Conservation (phyloP, 148 eudicot species). For the Mesembryanthemum crystallinum region DNA sequence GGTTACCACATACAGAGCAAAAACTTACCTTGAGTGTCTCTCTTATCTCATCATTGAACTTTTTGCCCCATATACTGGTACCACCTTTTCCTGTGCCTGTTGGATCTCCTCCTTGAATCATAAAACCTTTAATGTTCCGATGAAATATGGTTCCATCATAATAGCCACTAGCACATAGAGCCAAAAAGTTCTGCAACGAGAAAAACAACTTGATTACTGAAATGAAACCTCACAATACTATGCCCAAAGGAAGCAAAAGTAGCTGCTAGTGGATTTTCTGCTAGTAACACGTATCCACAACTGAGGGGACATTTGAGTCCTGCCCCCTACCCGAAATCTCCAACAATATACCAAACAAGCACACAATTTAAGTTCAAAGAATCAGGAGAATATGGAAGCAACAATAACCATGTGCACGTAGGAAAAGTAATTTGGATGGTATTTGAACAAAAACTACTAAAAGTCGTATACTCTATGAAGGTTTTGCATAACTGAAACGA, state of each 20-base stretch:
- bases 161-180: constrained; percentile 88
- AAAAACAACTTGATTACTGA: constrained; percentile 16
- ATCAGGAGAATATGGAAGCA: background rate
- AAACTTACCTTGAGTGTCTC: constrained; percentile 84
- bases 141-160: constrained; percentile 95
- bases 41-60: constrained; percentile 92
- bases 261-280: background rate
- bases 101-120: constrained; percentile 99
- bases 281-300: background rate
- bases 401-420: background rate
- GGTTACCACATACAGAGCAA: background rate
- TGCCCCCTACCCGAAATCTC: background rate
- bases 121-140: constrained; percentile 94
- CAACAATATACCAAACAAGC: background rate
- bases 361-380: background rate
- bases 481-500: background rate
- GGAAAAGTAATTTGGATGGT: background rate
- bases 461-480: background rate
- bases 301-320: background rate
- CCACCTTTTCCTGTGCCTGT: constrained; percentile 98
- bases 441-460: background rate
- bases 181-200: constrained; percentile 76
- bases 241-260: background rate
- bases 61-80: constrained; percentile 93
- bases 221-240: background rate